Conservation (phyloP, 2,329 filamentous ascomycete genomes). For the Alternaria hordeiaustralica region DNA sequence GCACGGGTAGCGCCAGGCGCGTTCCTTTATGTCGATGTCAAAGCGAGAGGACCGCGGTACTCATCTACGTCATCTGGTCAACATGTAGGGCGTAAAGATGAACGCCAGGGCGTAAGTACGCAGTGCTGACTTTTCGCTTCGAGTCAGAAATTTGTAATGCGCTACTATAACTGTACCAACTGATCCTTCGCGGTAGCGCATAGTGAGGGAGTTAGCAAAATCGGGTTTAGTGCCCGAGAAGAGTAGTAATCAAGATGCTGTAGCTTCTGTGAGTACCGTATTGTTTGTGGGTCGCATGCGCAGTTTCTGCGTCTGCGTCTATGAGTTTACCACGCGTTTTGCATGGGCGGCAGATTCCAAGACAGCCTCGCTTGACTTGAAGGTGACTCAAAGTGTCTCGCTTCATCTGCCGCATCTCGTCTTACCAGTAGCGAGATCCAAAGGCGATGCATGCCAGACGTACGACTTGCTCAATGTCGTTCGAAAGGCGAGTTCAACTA, state of each 20-base stretch:
- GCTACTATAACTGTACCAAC: background rate
- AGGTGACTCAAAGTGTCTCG: background rate
- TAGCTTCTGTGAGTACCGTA: background rate
- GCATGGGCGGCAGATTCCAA: background rate
- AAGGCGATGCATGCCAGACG: background rate
- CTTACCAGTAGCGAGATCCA: background rate
- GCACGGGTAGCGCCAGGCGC: too few species aligned
- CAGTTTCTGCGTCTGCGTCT: background rate
- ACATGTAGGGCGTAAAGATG: background rate
- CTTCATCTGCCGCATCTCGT: background rate
- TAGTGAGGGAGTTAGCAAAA: background rate
- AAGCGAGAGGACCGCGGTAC: background rate
- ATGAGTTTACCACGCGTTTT: background rate
- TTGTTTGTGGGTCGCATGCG: background rate
- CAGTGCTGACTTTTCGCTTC: background rate
- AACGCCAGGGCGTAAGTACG: background rate
- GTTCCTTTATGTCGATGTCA: background rate
- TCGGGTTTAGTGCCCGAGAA: background rate
- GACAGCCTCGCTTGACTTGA: background rate
- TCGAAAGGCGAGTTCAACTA: background rate
- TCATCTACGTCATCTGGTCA: background rate
- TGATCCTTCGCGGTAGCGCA: background rate
- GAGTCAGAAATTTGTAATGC: background rate
- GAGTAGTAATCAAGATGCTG: background rate
- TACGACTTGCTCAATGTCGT: background rate